These are phyloP conservation scores for Agrocybe chaxingu DNA, from an alignment of 768 basidiomycete species.

Conservation along the genomic window DNA sequence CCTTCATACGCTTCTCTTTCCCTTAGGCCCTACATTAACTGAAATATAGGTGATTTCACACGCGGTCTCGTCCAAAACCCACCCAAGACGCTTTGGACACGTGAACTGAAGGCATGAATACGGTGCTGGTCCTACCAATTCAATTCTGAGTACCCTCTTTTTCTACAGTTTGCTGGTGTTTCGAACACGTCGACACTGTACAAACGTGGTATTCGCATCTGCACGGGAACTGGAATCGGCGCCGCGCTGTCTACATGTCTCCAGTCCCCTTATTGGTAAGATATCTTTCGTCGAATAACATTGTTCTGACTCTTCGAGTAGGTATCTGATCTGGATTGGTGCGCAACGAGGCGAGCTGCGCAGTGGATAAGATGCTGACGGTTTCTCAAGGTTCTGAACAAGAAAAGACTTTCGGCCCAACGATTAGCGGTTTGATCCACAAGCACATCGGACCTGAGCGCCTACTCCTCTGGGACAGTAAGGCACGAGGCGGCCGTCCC, in stretches of 20 bases:
- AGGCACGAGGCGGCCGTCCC: slow-evolving; percentile 68
- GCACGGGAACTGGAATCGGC: slow-evolving; percentile 80
- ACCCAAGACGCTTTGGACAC: slow-evolving; percentile 72
- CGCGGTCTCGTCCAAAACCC: slow-evolving; percentile 66
- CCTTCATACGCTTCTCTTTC: not conserved
- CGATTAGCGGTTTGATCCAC: slow-evolving; percentile 70
- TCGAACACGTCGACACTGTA: slow-evolving; percentile 81
- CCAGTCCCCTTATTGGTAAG: slow-evolving; percentile 71
- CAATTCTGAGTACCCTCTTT: not conserved
- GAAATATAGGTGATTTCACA: slow-evolving; percentile 63
- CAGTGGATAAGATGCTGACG: slow-evolving; percentile 14
- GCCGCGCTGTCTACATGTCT: slow-evolving; percentile 76
- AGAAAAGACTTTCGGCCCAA: slow-evolving; percentile 71
- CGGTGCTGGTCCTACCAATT: not conserved
- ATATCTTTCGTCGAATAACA: slow-evolving; percentile 1
- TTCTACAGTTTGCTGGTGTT: slow-evolving; percentile 67
- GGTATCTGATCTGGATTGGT: slow-evolving; percentile 82
- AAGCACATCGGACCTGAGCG: slow-evolving; percentile 72
- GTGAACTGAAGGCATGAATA: slow-evolving; percentile 66
- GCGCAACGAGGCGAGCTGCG: slow-evolving; percentile 16
- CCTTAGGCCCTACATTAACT: not conserved
- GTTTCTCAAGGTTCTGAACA: slow-evolving; percentile 63
- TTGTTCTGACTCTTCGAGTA: slow-evolving; percentile 21
- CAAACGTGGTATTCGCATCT: slow-evolving; percentile 75
- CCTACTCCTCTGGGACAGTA: slow-evolving; percentile 75